Evolutionary conservation across 495 filamentous ascomycete genomes (phyloP).

Genomic region (Aspergillus sparsus): DNA sequence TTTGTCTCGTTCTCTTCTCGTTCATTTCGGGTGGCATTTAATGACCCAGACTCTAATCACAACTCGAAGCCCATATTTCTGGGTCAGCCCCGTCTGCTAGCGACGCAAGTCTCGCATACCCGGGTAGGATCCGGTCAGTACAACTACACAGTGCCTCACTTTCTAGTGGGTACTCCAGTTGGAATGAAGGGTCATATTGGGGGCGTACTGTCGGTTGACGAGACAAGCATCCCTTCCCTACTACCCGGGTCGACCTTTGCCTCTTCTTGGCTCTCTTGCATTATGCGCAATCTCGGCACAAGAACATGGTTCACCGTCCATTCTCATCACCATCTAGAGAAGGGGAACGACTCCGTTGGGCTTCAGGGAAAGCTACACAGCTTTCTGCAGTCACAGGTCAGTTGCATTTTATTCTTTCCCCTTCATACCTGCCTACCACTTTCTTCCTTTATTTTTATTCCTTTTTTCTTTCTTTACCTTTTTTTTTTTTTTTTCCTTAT

Average conservation of each 20-base stretch:
- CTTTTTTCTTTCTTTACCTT: neutral
- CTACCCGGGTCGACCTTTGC: neutral
- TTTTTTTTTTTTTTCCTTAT: neutral
- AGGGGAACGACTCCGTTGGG: constrained; percentile 19
- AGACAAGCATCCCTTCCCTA: neutral
- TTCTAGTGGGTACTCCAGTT: constrained; percentile 12
- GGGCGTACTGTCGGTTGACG: constrained; percentile 9
- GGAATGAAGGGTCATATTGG: constrained; percentile 9
- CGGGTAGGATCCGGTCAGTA: constrained; percentile 10
- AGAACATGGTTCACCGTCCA: constrained; percentile 27
- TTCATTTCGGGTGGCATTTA: neutral
- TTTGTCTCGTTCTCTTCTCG: constrained; percentile 5
- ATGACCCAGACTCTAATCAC: neutral
- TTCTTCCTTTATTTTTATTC: neutral
- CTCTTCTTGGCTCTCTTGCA: neutral
- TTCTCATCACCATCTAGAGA: constrained; percentile 20
- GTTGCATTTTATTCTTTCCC: neutral
- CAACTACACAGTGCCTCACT: constrained; percentile 13
- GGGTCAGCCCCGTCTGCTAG: constrained; percentile 11
- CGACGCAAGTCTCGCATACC: constrained; percentile 13
- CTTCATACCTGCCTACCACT: neutral
- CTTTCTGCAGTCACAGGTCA: constrained; percentile 22
- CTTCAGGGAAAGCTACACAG: constrained; percentile 22
- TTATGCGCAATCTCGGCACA: constrained; percentile 5
- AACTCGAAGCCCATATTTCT: neutral